These are phyloP conservation scores for Aspergillus bridgeri DNA, from an alignment of 495 filamentous ascomycete species.

Conservation along the genomic window DNA sequence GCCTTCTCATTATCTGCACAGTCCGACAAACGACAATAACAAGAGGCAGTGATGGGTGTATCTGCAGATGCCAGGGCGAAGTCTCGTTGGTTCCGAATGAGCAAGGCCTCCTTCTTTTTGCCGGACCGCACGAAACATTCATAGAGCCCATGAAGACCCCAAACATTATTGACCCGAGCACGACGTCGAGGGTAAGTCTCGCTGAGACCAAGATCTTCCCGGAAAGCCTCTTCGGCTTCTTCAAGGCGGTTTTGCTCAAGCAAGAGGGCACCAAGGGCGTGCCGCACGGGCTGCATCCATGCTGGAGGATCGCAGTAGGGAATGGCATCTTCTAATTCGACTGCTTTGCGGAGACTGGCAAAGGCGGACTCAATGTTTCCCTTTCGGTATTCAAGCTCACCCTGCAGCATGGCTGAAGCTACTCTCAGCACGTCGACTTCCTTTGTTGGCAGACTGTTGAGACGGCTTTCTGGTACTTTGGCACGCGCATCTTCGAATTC, in stretches of 20 bases:
- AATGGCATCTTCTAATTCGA: slow-evolving; percentile 52
- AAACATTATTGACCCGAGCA: slow-evolving; percentile 64
- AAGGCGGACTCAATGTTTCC: slow-evolving; percentile 55
- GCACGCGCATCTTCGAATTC: slow-evolving; percentile 45
- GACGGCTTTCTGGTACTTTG: slow-evolving; percentile 38
- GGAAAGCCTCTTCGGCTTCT: slow-evolving; percentile 54
- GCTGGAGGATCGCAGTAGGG: slow-evolving; percentile 67
- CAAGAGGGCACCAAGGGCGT: slow-evolving; percentile 62
- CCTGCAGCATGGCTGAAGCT: slow-evolving; percentile 60
- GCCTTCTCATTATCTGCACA: not conserved
- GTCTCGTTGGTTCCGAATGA: slow-evolving; percentile 45
- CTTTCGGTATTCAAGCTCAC: slow-evolving; percentile 62
- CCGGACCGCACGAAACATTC: slow-evolving; percentile 59
- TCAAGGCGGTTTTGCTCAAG: slow-evolving; percentile 57
- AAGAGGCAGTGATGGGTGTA: slow-evolving; percentile 54
- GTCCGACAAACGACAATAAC: slow-evolving; percentile 49
- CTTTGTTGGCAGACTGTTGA: slow-evolving; percentile 58
- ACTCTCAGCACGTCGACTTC: slow-evolving; percentile 53
- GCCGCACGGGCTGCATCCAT: slow-evolving; percentile 66
- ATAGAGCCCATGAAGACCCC: slow-evolving; percentile 64
- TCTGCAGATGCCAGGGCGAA: slow-evolving; percentile 53
- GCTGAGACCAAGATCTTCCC: slow-evolving; percentile 58
- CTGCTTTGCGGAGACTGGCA: slow-evolving; percentile 48
- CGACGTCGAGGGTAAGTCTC: slow-evolving; percentile 50
- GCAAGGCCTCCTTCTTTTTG: slow-evolving; percentile 44